Base-by-base conservation (phyloP, 305 asterid species). In the Lippia alba region DNA sequence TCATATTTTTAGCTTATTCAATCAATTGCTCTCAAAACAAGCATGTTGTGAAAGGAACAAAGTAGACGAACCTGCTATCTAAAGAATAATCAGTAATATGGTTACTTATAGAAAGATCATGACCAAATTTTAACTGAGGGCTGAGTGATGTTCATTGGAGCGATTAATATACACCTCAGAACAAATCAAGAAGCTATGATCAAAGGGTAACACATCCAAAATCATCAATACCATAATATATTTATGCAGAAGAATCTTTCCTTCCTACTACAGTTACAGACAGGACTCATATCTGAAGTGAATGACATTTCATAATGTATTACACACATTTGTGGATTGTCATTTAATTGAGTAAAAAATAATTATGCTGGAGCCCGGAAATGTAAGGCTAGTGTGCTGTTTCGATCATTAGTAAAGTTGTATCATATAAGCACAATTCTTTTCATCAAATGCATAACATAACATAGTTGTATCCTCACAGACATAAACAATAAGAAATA, bases 321-420 rank as follows among this genome's bases (percentile, higher is more conserved):
- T 2, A 57, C 56, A 55, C 71, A 48, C 19, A 18, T 55, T 56
- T 18, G 62, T 4, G 46, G 17, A 57, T 66, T 39, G 2, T 54
- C 16, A 19, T 40, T 36, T 56, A 24, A 24, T 24, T 24, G 3
- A 4, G 4, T 4, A 49, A n/a, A 18, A 55, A 41, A 33, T 24
- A 70, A 20, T 2, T 15, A 17, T 15, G 20, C 8, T 39, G 40
- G 56, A 57, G 44, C 46, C 48, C 5, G 18, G 7, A 19, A 48
- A 34, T 73, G n/a, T 67, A 65, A 30, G 64, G 48, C 44, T 39
- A 69, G 48, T 51, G 55, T 55, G 54, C 18, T n/a, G n/a, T 51
- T 44, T 53, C 61, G 10, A 61, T 19, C 51, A 32, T 19, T 6
- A 44, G 57, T 49, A 12, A 10, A 45, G 30, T 33, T n/a, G 32